Base-by-base conservation (phyloP, 2,329 filamentous ascomycete species). In the Paecilomyces dactylethromorphus region DNA sequence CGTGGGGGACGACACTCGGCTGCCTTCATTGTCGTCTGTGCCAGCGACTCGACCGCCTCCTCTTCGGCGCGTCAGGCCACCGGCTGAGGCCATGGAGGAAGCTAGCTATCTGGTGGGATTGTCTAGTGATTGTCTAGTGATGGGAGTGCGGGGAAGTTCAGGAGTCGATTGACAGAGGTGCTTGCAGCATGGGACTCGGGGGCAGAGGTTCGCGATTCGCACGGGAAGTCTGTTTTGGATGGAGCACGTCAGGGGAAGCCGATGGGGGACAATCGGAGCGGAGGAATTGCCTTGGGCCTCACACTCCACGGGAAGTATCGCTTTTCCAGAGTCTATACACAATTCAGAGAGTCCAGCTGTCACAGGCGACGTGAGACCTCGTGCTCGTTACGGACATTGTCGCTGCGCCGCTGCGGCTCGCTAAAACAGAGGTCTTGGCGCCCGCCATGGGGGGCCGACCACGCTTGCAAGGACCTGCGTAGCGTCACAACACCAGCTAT, bases 31-130 rank as follows among this genome's bases (percentile, higher is more conserved):
- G 71, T 84, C 82, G 63, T 88, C 86, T 73, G 81, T 83, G 63
- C 74, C 76, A 65, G 77, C 75, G 61, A 76, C 80, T 69, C 81
- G 84, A 69, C 80, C 85, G 67, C 83, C 87, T 72, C 84, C 87
- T 78, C 86, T 84, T 71, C 87, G 81, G 75, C 88, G 82, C 78
- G 81, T 90, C 82, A 83, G 84, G 82, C 84, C 90, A 82, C 81
- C 89, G 82, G 83, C 81, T 73, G 84, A 82, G 77, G 84, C 82
- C 85, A 88, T 88, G 15, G 65, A 66, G 69, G 69, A 67, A 60
- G 59, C 62, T 61, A 59, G 60, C 59, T 58, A 56, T 58, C 63
- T 55, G 55, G 29, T 58, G 53, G 58, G 59, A 60, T 55, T 55
- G 63, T n/a, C n/a, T n/a, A n/a, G n/a, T n/a, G 54, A 61, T 58